Conservation (phyloP, 192 early-diverging fungal genomes). For the Cladochytrium replicatum region DNA sequence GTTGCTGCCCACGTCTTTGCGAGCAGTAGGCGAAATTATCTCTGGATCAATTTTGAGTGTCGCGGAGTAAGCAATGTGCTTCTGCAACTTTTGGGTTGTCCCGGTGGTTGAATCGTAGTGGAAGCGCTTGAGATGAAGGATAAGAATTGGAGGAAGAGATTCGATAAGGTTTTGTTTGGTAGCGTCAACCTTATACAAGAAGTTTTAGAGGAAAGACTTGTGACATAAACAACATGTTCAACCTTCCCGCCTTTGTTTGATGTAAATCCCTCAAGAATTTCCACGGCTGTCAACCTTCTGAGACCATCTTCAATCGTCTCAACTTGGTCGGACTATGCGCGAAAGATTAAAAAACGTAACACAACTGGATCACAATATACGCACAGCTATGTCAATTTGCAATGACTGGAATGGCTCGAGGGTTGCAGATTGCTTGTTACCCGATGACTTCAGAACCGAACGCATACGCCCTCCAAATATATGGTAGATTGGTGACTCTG, state of each 20-base stretch:
- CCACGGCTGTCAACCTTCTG: constrained; percentile 60
- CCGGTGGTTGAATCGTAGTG: constrained; percentile 62
- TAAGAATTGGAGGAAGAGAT: constrained; percentile 74
- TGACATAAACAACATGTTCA: not conserved
- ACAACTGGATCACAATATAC: constrained; percentile 12
- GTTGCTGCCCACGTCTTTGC: constrained; percentile 4
- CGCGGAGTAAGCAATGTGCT: constrained; percentile 65
- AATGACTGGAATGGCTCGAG: constrained; percentile 82
- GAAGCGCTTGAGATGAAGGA: constrained; percentile 92
- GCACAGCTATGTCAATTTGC: constrained; percentile 75
- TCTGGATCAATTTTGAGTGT: constrained; percentile 51
- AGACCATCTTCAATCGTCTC: constrained; percentile 79
- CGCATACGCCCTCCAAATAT: constrained; percentile 81
- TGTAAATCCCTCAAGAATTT: constrained; percentile 73
- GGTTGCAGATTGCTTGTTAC: constrained; percentile 68
- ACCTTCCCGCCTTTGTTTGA: constrained; percentile 15
- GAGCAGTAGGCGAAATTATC: constrained; percentile 45
- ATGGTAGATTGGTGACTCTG: constrained; percentile 66
- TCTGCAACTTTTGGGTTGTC: constrained; percentile 74
- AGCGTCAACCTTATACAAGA: constrained; percentile 35
- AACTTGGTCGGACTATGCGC: constrained; percentile 38
- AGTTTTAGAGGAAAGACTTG: constrained; percentile 7
- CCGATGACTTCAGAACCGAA: constrained; percentile 62
- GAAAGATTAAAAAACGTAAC: constrained; percentile 6
- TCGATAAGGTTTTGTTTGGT: constrained; percentile 83